These are phyloP conservation scores for Brassica nigra DNA, from an alignment of 345 rosid genomes.

Conservation along the genomic window DNA sequence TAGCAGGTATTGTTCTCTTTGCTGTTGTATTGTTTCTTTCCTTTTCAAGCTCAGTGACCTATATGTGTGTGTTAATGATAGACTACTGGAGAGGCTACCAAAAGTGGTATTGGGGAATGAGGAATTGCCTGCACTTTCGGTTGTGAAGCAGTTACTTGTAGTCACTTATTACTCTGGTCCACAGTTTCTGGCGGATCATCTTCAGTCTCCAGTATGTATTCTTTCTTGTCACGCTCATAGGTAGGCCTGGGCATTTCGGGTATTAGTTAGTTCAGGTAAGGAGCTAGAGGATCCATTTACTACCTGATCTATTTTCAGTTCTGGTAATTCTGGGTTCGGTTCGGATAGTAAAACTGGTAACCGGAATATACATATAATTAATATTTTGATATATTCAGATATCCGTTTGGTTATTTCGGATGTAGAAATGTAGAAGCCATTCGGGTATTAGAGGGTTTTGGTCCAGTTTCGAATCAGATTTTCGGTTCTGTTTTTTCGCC, in stretches of 20 bases:
- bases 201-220: constrained; percentile 84
- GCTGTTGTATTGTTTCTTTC: constrained; percentile 5
- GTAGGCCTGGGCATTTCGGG: neutral
- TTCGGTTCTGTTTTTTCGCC: too few species aligned
- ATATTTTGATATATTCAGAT: too few species aligned
- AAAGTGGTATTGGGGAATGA: constrained; percentile 73
- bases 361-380: too few species aligned
- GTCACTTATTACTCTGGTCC: constrained; percentile 87
- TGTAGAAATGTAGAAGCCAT: too few species aligned
- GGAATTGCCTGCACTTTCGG: constrained; percentile 67
- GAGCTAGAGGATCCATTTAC: too few species aligned
- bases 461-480: too few species aligned
- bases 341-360: too few species aligned
- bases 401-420: too few species aligned
- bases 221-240: constrained; percentile 33
- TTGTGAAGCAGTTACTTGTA: constrained; percentile 77
- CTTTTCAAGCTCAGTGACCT: constrained; percentile 6
- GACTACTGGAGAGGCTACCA: constrained; percentile 89
- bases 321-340: too few species aligned
- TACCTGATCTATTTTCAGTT: too few species aligned
- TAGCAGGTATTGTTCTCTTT: constrained; percentile 56
- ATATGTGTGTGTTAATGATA: constrained; percentile 32
- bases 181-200: constrained; percentile 61
- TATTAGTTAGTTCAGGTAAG: too few species aligned
- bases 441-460: too few species aligned